Evolutionary conservation across 1,139 yeast species (phyloP), one percentile per base, ranked within the genome.

Genomic region (Suhomyces taliae): DNA sequence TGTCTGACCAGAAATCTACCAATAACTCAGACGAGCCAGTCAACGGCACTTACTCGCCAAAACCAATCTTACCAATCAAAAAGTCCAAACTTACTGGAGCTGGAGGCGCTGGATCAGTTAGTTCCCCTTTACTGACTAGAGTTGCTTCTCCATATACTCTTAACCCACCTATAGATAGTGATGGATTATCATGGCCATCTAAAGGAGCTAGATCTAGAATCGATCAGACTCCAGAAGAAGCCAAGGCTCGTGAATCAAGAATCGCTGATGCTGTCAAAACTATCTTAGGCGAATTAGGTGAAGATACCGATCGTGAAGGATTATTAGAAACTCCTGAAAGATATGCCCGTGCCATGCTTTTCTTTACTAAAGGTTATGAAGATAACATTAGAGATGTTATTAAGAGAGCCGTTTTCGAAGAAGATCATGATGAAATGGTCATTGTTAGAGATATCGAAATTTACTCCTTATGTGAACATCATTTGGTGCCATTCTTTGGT

Each of bases 351-450:
- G 99, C 99, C 24, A 90, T 93, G 96, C 76, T 93, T 44, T 93
- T 74, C 60, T 90, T 95, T 74, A 93, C 99, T 24, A 89, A 90
- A 64, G 99, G 99, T 9, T 93, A 93, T 65, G 97, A 91, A 68
- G 96, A 91, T 57, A 90, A 90, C 64, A 85, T 88, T 50, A 73
- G 85, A 51, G 97, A 90, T 62, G 97, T 91, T 32, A 87, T 95
- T 59, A 93, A 95, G 61, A 78, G 90, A 51, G 99, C 99, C 0
- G 96, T 95, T 10, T 95, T 95, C 58, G 97, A 93, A 65, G 99
- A 93, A 65, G 96, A 95, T 64, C 99, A 95, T 65, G 98, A 93
- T 65, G 99, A 93, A 65, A 93, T 93, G 98, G 99, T 93, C 41
- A 91, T 93, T 56, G 99, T 93, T 32, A 81, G 93, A 64, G 98